Base-by-base conservation (phyloP, 495 filamentous ascomycete genomes). In the Xylaria intraflava region DNA sequence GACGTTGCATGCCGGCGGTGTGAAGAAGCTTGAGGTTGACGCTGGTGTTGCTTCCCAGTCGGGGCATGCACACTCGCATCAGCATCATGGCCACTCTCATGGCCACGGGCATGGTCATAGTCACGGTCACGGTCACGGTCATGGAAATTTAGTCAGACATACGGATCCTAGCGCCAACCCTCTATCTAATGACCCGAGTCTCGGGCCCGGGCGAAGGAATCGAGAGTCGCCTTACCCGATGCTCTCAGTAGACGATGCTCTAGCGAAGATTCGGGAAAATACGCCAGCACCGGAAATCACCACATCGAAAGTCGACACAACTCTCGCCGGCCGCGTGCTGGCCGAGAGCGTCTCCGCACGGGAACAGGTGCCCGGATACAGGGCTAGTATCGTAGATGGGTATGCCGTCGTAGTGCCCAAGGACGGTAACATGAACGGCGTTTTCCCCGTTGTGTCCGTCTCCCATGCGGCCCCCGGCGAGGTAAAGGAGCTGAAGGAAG, bases 321-420 rank as follows among this genome's bases (percentile, higher is more conserved):
- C 65, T 10, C 67, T 96, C 0, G 81, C 89, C 7, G 90, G 90
- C 9, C 76, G 79, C 42, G 82, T 96, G 4, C 72, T 97, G 9
- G 93, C 91, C 5, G 81, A 87, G 65, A 88, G 95, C 62, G 83
- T 97, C 33, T 79, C 75, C 41, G 88, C 93, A 3, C 65, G 72
- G 20, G 91, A 96, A 62, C 74, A 83, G 12, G 94, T 97, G 0
- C 93, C 93, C 4, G 93, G 94, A 6, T 99, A 89, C 70, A 80
- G 88, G 46, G 93, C 93, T 36, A 96, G 90, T 62, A 99, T 96
- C 52, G 94, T 99, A 2, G 93, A 99, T 65, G 93, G 93, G 10
- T 99, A 99, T 64, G 94, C 94, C 2, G 78, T 96, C 16, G 72
- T 83, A 31, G 83, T 81, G 7, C 69, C 79, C 9, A 62, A 75